Percentiles rank a stretch among this genome's conserved stretches.
Conservation (phyloP, 1,284 basidiomycete genomes). For the Mycena citricolor region DNA sequence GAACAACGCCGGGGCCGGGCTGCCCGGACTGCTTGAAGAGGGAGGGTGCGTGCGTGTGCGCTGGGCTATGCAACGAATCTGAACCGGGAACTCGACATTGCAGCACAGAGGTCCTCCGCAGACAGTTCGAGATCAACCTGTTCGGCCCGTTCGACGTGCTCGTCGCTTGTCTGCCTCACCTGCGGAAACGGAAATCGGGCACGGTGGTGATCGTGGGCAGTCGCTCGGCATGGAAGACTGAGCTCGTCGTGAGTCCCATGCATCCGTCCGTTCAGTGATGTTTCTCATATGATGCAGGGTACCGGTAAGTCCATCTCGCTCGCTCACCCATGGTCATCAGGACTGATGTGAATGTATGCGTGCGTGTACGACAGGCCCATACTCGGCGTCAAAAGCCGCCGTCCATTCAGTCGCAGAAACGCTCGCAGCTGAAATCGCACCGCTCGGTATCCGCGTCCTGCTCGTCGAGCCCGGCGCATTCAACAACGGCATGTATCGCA, state of each 20-base stretch:
- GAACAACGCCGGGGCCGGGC: constrained; percentile 47
- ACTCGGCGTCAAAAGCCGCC: constrained; percentile 58
- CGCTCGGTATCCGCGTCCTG: constrained; percentile 51
- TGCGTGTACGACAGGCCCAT: constrained; percentile 37
- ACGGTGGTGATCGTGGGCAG: constrained; percentile 51
- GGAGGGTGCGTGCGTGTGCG: constrained; percentile 10
- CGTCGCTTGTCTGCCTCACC: constrained; percentile 45
- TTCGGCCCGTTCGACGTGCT: constrained; percentile 52
- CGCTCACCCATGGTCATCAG: constrained; percentile 3
- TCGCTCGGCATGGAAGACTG: constrained; percentile 52
- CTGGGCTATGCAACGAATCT: not conserved
- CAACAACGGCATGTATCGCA: constrained; percentile 35
- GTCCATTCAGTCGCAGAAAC: constrained; percentile 49
- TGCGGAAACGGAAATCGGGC: constrained; percentile 41
- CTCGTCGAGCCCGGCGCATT: constrained; percentile 55
- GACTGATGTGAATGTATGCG: not conserved
- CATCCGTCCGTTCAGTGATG: constrained; percentile 28
- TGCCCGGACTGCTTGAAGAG: constrained; percentile 16
- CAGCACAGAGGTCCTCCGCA: constrained; percentile 26
- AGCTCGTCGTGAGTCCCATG: constrained; percentile 41
- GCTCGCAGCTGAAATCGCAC: constrained; percentile 48
- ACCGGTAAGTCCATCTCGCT: not conserved
- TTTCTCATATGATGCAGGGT: constrained; percentile 8
- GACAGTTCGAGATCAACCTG: constrained; percentile 41
- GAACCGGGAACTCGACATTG: not conserved